Percentiles rank a stretch among this genome's conserved stretches.
phyloP scores from a whole-genome alignment of 2,329 filamentous ascomycete genomes.

The Nemania serpens region DNA sequence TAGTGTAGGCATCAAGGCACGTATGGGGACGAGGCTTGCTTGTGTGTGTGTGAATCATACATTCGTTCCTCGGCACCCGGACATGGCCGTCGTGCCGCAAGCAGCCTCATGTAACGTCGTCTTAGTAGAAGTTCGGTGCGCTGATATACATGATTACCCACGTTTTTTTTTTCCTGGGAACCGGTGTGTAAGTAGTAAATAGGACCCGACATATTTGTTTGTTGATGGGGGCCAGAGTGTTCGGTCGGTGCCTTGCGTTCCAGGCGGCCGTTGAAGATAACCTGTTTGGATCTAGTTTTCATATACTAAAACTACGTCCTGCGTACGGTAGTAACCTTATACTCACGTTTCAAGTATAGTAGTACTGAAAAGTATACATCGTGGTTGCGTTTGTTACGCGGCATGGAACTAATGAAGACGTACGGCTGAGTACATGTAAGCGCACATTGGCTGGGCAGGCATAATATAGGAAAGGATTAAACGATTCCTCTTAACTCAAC shows the following conservation, averaged over 20 bases:
- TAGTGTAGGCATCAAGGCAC: constrained; percentile 12
- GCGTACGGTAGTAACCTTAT: too few relatives aligned
- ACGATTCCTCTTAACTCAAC: too few relatives aligned
- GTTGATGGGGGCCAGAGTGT: not conserved
- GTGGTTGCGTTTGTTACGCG: too few relatives aligned
- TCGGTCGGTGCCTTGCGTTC: not conserved
- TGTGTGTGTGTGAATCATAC: not conserved
- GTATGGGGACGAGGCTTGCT: not conserved
- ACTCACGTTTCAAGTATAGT: too few relatives aligned
- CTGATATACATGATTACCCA: too few relatives aligned
- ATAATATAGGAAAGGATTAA: too few relatives aligned
- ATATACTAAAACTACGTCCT: too few relatives aligned
- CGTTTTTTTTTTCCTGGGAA: not conserved
- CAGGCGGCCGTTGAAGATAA: not conserved
- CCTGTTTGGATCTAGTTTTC: not conserved
- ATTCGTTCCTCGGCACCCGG: constrained; percentile 2
- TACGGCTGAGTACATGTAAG: not conserved
- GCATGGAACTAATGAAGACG: too few relatives aligned
- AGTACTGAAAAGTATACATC: too few relatives aligned
- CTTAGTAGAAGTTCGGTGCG: not conserved
- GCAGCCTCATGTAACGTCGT: constrained; percentile 28
- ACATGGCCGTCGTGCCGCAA: constrained; percentile 14
- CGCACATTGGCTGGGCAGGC: not conserved
- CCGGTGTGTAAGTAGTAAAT: not conserved
- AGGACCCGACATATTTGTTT: not conserved